Evolutionary conservation across 768 basidiomycete genomes (phyloP), one percentile per base, ranked within the genome.

Genomic region (Lepiota brunneoincarnata): DNA sequence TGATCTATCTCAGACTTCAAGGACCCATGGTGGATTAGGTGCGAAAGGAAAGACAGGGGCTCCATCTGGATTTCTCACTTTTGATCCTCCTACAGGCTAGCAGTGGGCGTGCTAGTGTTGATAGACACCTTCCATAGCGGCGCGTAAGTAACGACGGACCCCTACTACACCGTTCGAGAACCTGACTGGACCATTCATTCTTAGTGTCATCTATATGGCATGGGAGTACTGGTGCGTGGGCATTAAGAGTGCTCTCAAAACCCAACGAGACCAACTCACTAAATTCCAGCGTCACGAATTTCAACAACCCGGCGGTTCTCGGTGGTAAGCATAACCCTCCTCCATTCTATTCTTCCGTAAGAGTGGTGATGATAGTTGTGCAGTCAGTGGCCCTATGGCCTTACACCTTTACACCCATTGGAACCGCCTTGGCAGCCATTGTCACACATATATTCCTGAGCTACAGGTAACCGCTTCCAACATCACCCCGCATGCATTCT

Each of bases 371-470:
- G 12, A 9, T 9, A 12, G 20, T 5, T 37, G 7, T 18, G 26
- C 26, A n/a, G 2, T 18, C 24, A 56, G 54, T 42, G 21, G 44
- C 46, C 12, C 41, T 40, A n/a, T 61, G 57, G 60, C 55, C 58
- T 17, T 58, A 51, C 24, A 49, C 47, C 11, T 38, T 54, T 24
- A 54, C 55, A n/a, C 57, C 57, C 6, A 52, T 61, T 24, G 57
- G 51, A 18, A 54, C 57, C 1, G 57, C 60, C 6, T 31, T 61
- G 7, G 54, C 60, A 15, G 57, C 60, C 6, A 24, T 54, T 39
- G 51, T 61, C 37, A 61, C 53, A 37, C 58, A 56, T 35, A 17
- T 44, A 56, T 61, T 61, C 46, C 31, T 59, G 35, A 56, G 55
- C 9, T 46, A 49, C 18, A 38, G 58, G 60, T 59, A 28, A 41